Percentiles rank a stretch among this genome's conserved stretches.
Evolutionary conservation across 2,329 filamentous ascomycete genomes (phyloP).

Genomic region (Waltergamsia citrina): DNA sequence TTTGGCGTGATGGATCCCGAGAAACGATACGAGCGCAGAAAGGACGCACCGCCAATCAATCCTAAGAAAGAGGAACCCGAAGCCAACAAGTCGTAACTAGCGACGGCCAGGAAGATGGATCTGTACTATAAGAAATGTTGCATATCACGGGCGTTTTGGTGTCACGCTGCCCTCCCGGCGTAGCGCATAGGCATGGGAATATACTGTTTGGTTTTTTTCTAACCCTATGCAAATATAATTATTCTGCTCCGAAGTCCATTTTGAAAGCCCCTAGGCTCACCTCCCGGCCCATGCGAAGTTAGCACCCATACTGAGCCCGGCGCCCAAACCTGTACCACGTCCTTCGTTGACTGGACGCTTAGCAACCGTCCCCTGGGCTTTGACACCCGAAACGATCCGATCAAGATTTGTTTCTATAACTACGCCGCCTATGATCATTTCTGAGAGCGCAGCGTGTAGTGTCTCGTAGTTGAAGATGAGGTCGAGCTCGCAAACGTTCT

Average conservation of each 20-base stretch:
- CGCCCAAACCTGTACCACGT: slow-evolving; percentile 32
- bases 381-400: slow-evolving; percentile 78
- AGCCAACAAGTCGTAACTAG: slow-evolving; percentile 4
- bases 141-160: slow-evolving; percentile 3
- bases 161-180: slow-evolving; percentile 1
- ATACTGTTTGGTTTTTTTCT: slow-evolving; percentile 3
- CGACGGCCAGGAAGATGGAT: slow-evolving; percentile 7
- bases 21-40: slow-evolving; percentile 29
- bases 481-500: slow-evolving; percentile 97
- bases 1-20: slow-evolving; percentile 30
- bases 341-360: slow-evolving; percentile 72
- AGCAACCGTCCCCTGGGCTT: slow-evolving; percentile 64
- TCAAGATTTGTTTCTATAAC: slow-evolving; percentile 89
- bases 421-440: slow-evolving; percentile 94
- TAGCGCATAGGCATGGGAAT: not conserved
- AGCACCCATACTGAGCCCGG: slow-evolving; percentile 44
- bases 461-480: slow-evolving; percentile 99
- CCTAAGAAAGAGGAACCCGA: slow-evolving; percentile 8
- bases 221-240: not conserved
- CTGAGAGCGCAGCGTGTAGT: slow-evolving; percentile 77
- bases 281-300: slow-evolving; percentile 46
- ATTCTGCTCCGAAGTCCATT: not conserved
- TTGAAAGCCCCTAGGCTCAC: slow-evolving; percentile 13
- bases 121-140: slow-evolving; percentile 2
- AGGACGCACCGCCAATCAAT: slow-evolving; percentile 20